Evolutionary conservation across 1,284 basidiomycete genomes (phyloP).

Genomic region (Ustilago nuda): DNA sequence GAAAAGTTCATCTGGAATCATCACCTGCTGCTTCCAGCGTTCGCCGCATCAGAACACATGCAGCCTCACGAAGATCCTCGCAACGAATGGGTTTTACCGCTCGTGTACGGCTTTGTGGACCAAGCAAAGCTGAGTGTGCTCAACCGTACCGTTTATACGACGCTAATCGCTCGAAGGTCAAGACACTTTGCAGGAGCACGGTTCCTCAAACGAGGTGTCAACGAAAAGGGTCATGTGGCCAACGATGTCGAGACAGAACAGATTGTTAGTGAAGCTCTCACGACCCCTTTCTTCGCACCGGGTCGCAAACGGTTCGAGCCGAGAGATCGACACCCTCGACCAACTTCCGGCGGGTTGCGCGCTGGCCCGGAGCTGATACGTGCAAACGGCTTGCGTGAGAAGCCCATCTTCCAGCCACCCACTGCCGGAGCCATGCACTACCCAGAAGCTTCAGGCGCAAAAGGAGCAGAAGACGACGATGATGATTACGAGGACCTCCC

Average conservation of each 20-base stretch:
- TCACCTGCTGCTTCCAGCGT: constrained; percentile 80
- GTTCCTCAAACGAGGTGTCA: constrained; percentile 93
- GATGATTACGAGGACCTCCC: constrained; percentile 34
- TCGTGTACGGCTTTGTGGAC: constrained; percentile 96
- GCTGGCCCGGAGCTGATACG: constrained; percentile 23
- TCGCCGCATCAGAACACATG: constrained; percentile 61
- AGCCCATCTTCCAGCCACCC: constrained; percentile 11
- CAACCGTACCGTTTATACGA: constrained; percentile 89
- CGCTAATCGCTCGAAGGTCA: constrained; percentile 91
- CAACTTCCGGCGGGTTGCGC: constrained; percentile 4
- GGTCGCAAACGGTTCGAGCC: constrained; percentile 31
- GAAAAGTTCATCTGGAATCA: constrained; percentile 97
- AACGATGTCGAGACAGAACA: constrained; percentile 99
- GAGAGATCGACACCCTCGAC: constrained; percentile 13
- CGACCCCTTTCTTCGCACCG: constrained; percentile 72
- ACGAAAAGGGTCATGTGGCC: constrained; percentile 90
- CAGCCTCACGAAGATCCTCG: constrained; percentile 45
- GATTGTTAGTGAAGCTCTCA: constrained; percentile 92
- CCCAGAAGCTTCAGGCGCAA: background rate
- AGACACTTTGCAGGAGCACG: constrained; percentile 95
- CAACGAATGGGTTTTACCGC: constrained; percentile 86
- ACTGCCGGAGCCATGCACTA: background rate
- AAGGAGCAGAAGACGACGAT: constrained; percentile 11
- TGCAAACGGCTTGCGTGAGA: constrained; percentile 37
- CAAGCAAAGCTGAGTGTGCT: constrained; percentile 96